Base-by-base conservation (phyloP, 2,329 filamentous ascomycete species). In the Leptographium wingfieldii region DNA sequence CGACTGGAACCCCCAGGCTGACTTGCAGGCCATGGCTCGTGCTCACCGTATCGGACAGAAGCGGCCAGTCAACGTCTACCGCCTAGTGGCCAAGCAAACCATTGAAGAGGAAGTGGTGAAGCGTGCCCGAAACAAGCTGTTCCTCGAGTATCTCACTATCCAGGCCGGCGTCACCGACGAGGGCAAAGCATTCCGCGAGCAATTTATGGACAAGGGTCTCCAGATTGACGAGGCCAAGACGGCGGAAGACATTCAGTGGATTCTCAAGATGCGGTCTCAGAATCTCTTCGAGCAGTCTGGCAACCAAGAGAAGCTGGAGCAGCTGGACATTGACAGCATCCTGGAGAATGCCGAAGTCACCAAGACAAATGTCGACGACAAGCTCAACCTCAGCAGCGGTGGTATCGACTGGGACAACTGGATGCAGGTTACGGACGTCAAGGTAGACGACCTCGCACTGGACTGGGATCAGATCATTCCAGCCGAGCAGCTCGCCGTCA, bases 381-480 rank as follows among this genome's bases (percentile, higher is more conserved):
- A 92, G 69, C 90, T 97, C 70, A 84, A 84, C 61, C 88, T 95
- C 52, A 95, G 92, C 61, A 94, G 92, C 68, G 95, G 94, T 68
- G 94, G 81, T 59, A 84, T 84, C 56, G 81, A 84, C 66, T 84
- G 94, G 75, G 92, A 96, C 70, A 95, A 96, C 63, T 99, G 97
- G 72, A 85, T 99, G 76, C 91, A 97, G 69, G 95, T 96, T 68
- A 96, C 94, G 1, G 94, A 99, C 72, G 92, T 97, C 72, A 97
- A 97, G 74, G 88, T 97, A 29, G 89, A 97, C 61, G 81, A 84
- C 57, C 76, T 83, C 56, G 75, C 77, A 65, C 84, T 97, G 31
- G 91, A 95, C 66, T 99, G 94, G 94, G 94, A 99, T 68, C 88
- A 97, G 65, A 99, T 99, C 67, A 97, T 99, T 66, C 95, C 94